A percentile compares a stretch with the other conserved stretches of the same genome.
Evolutionary conservation across 2,329 filamentous ascomycete species (phyloP).

Genomic region (Shiraia bambusicola): DNA sequence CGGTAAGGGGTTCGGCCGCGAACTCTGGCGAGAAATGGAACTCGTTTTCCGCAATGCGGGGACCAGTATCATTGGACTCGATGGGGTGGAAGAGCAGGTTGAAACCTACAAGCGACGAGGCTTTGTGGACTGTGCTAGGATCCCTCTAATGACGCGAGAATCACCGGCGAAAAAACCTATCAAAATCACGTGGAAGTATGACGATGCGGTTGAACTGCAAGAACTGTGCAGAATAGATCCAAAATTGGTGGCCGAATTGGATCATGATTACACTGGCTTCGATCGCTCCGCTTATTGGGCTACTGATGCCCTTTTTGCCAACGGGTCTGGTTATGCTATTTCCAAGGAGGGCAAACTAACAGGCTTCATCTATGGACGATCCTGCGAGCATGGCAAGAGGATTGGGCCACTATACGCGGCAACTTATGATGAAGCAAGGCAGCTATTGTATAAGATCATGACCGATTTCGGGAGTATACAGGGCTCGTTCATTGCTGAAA

Average conservation of each 20-base stretch:
- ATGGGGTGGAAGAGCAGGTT: slow-evolving; percentile 43
- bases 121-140: slow-evolving; percentile 30
- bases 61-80: slow-evolving; percentile 34
- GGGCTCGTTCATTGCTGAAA: slow-evolving; percentile 35
- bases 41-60: slow-evolving; percentile 19
- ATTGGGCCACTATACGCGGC: slow-evolving; percentile 43
- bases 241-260: slow-evolving; percentile 23
- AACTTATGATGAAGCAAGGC: slow-evolving; percentile 21
- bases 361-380: slow-evolving; percentile 37
- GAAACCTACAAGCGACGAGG: slow-evolving; percentile 39
- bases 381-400: slow-evolving; percentile 34
- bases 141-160: slow-evolving; percentile 32
- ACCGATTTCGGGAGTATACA: slow-evolving; percentile 14
- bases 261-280: slow-evolving; percentile 37
- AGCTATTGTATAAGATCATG: slow-evolving; percentile 32
- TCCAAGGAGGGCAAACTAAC: slow-evolving; percentile 13
- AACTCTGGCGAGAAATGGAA: slow-evolving; percentile 34
- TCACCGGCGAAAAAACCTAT: slow-evolving; percentile 15
- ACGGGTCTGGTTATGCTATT: slow-evolving; percentile 33
- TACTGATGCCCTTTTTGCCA: slow-evolving; percentile 26
- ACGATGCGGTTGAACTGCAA: slow-evolving; percentile 13
- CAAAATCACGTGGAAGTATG: slow-evolving; percentile 1
- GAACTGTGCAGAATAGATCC: slow-evolving; percentile 26
- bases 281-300: slow-evolving; percentile 36
- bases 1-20: slow-evolving; percentile 36